These are phyloP conservation scores for Maudiozyma barnettii DNA, from an alignment of 805 yeast species.

Conservation along the genomic window DNA sequence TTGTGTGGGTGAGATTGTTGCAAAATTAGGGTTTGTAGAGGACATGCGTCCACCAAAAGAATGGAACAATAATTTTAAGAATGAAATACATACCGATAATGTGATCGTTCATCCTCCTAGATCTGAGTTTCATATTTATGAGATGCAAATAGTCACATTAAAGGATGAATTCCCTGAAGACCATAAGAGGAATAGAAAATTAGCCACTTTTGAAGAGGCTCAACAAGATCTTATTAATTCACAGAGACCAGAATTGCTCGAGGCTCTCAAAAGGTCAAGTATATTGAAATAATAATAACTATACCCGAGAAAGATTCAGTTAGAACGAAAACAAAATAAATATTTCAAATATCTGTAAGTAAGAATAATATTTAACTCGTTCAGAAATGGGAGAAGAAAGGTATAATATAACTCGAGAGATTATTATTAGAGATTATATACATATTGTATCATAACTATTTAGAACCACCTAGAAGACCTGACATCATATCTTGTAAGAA, in stretches of 20 bases:
- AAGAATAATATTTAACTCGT: not conserved
- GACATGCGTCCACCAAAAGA: conserved; percentile 47
- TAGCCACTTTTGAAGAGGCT: conserved; percentile 69
- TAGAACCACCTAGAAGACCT: conserved; percentile 38
- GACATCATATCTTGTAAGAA: conserved; percentile 70
- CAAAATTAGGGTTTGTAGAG: conserved; percentile 52
- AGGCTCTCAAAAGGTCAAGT: conserved; percentile 50
- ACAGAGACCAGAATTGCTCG: conserved; percentile 57
- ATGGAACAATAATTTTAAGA: conserved; percentile 29
- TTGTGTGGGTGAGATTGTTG: conserved; percentile 52
- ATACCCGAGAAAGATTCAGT: not conserved
- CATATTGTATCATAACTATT: not conserved
- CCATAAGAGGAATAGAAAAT: conserved; percentile 49
- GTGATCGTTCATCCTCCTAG: conserved; percentile 46
- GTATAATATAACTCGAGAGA: too few relatives aligned
- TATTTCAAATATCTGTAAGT: not conserved
- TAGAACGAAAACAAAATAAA: not conserved
- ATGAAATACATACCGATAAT: conserved; percentile 12
- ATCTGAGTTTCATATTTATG: conserved; percentile 83
- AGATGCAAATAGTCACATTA: conserved; percentile 52
- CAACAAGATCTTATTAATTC: conserved; percentile 45
- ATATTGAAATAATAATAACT: not conserved
- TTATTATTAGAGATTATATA: not conserved
- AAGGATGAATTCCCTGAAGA: conserved; percentile 70
- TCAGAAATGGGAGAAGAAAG: too few relatives aligned